Base-by-base conservation (phyloP, 371 early-diverging fungal species). In the Mortierella polycephala region DNA sequence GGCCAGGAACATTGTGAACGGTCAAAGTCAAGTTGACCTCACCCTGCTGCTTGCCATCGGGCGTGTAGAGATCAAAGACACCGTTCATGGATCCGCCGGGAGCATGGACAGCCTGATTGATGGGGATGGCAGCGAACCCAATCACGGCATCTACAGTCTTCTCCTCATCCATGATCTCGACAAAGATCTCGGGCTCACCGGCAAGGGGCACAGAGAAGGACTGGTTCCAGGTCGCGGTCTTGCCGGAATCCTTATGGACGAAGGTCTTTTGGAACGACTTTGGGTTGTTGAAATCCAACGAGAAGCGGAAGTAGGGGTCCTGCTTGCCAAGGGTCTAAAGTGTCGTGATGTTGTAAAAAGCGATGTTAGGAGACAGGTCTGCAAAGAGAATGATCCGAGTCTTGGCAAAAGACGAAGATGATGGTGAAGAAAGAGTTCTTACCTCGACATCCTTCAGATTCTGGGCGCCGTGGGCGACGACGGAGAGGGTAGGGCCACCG, bases 71-170 rank as follows among this genome's bases (percentile, higher is more conserved):
- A 21, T 79, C 77, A 73, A 89, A 88, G 66, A 81, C 47, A 62
- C 84, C 87, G 57, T 83, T 83, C 67, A 88, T 55, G 62, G 81
- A 59, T 37, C 82, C 87, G 41, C 86, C 86, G 21, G 82, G 85
- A 21, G 86, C 82, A 39, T 85, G 79, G 63, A 87, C 83, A 41
- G 85, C 80, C 63, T 85, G 87, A 68, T 84, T 84, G 60, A 89
- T 81, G 56, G 89, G 88, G 55, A 89, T 88, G 40, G 89, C 88
- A 57, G 85, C 84, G 71, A 89, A 89, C 71, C 87, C 89, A 61
- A 89, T 87, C 39, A 85, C 76, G 61, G 85, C 85, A 46, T 85
- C 81, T 14, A 74, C 81, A 21, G 84, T 81, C 11, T 56, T 62
- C 57, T 87, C 89, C 67, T 87, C 81, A 57, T 89, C 86, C 73